A percentile compares a stretch with the other conserved stretches of the same genome.
These are phyloP conservation scores for Cornus suecica DNA, from an alignment of 148 eudicot genomes.

Conservation along the genomic window DNA sequence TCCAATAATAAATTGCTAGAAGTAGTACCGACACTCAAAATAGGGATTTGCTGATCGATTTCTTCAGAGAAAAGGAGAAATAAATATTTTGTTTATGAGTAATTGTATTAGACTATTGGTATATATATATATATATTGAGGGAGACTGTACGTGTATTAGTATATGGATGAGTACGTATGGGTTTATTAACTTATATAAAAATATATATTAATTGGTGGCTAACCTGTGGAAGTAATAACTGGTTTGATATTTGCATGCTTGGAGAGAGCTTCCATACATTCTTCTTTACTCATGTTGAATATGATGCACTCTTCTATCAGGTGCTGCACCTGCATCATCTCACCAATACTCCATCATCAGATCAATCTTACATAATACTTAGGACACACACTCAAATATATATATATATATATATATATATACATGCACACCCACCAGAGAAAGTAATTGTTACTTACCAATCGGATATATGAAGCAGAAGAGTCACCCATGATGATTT, in stretches of 20 bases:
- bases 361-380: neutral
- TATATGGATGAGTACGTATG: neutral
- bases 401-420: neutral
- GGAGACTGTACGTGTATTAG: no score
- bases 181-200: neutral
- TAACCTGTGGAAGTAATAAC: slow-evolving; percentile 60
- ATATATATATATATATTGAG: no score
- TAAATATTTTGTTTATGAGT: neutral
- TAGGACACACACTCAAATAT: neutral
- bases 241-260: slow-evolving; percentile 56
- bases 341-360: neutral
- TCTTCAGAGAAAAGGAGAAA: no score
- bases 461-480: slow-evolving; percentile 33
- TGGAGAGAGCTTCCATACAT: slow-evolving; percentile 60
- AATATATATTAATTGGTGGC: neutral
- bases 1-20: no score
- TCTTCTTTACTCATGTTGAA: slow-evolving; percentile 60
- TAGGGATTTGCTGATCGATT: no score
- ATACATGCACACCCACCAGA: neutral
- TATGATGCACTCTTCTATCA: slow-evolving; percentile 64
- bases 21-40: no score
- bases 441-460: slow-evolving; percentile 18
- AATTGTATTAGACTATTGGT: no score
- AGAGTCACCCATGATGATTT: slow-evolving; percentile 29
- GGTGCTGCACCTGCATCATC: slow-evolving; percentile 48